Evolutionary conservation across 805 yeast species (phyloP).

Genomic region (Schwanniomyces polymorphus): DNA sequence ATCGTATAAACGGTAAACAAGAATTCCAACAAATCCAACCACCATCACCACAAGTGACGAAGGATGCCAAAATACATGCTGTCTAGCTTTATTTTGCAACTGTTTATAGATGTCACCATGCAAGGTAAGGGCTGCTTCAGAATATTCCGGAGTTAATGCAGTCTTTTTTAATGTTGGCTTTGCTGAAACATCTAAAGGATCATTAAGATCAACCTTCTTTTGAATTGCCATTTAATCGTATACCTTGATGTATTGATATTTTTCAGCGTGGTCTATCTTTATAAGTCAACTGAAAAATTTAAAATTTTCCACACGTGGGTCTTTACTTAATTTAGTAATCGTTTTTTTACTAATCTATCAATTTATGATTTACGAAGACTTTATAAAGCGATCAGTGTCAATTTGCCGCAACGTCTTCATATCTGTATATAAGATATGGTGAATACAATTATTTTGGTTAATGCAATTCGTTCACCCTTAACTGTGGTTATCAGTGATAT

Average conservation of each 20-base stretch:
- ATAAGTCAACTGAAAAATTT: neutral
- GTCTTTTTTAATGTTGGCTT: conserved; percentile 54
- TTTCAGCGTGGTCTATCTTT: neutral
- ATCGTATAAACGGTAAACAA: conserved; percentile 26
- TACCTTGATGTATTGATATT: neutral
- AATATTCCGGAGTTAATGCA: conserved; percentile 53
- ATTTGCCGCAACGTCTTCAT: neutral
- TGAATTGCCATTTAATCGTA: conserved; percentile 39
- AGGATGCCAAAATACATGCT: conserved; percentile 47
- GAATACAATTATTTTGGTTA: neutral
- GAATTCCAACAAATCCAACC: neutral
- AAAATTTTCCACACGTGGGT: conserved; percentile 9
- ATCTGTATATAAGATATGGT: too few species aligned
- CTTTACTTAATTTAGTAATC: conserved; percentile 1
- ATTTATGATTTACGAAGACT: neutral
- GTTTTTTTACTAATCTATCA: neutral
- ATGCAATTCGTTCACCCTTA: neutral
- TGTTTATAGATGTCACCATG: conserved; percentile 60
- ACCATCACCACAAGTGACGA: conserved; percentile 4
- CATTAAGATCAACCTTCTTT: conserved; percentile 49
- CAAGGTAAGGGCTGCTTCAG: conserved; percentile 60
- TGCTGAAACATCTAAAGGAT: conserved; percentile 53
- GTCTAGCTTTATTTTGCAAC: conserved; percentile 48
- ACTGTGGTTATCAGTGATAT: neutral
- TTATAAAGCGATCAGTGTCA: neutral